Percentiles rank a stretch among this genome's conserved stretches.
These are phyloP conservation scores for Phanerodontia chrysosporium DNA, from an alignment of 768 basidiomycete species.

Conservation along the genomic window DNA sequence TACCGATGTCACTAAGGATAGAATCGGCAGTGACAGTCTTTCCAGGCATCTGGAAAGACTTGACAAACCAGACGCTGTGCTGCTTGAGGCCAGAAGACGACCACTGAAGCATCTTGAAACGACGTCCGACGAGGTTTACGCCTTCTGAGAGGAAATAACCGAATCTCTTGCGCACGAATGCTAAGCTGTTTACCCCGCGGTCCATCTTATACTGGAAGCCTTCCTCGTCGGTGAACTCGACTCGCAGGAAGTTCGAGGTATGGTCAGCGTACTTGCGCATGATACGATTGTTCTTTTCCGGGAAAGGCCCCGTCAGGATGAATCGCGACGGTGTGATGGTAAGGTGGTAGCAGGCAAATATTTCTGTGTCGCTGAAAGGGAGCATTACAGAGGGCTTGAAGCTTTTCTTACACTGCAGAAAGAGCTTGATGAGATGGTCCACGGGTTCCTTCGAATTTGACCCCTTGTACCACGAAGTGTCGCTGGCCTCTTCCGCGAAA, in stretches of 20 bases:
- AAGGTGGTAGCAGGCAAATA: constrained; percentile 59
- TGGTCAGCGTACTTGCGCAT: constrained; percentile 60
- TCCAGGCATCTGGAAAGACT: constrained; percentile 11
- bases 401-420: background rate
- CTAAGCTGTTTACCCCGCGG: constrained; percentile 36
- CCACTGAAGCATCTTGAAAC: constrained; percentile 19
- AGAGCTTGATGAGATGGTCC: background rate
- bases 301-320: constrained; percentile 68
- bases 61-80: constrained; percentile 21
- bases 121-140: constrained; percentile 14
- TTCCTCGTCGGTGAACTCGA: constrained; percentile 81
- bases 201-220: constrained; percentile 34
- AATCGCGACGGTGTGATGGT: constrained; percentile 72
- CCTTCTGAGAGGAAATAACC: constrained; percentile 17
- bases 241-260: constrained; percentile 69
- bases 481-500: background rate
- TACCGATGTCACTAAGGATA: constrained; percentile 46
- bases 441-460: background rate
- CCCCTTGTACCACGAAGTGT: background rate
- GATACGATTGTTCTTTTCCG: constrained; percentile 72
- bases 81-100: constrained; percentile 18
- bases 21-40: constrained; percentile 30
- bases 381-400: background rate
- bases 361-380: constrained; percentile 11
- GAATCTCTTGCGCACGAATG: constrained; percentile 18